phyloP scores from a whole-genome alignment of 1,284 basidiomycete species.

The Cryptococcus sp. region DNA sequence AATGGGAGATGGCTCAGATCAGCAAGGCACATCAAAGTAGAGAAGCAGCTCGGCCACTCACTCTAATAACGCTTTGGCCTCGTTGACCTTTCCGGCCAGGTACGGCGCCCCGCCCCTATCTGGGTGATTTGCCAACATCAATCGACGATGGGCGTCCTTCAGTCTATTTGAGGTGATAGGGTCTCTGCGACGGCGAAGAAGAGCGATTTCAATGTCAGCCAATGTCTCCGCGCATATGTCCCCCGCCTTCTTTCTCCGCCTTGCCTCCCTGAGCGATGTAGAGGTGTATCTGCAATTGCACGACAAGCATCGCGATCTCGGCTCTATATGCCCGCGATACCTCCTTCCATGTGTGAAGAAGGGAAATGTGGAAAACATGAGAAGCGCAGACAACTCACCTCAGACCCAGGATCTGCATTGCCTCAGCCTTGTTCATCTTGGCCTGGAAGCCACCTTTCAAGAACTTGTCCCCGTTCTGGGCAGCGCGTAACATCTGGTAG shows the following conservation, averaged over 20 bases:
- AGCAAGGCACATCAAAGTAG: no score
- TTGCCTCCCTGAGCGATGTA: no score
- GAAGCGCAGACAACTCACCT: constrained; percentile 62
- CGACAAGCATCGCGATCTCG: no score
- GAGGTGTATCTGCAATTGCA: no score
- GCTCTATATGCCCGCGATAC: no score
- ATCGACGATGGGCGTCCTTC: constrained; percentile 86
- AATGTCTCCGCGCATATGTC: no score
- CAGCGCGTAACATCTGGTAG: constrained; percentile 58
- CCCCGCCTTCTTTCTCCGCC: no score
- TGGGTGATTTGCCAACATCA: constrained; percentile 95
- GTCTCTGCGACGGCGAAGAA: constrained; percentile 61
- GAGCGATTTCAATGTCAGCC: no score
- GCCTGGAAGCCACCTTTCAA: constrained; percentile 89
- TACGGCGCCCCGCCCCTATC: constrained; percentile 95
- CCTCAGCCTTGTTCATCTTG: constrained; percentile 96
- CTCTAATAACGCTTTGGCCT: constrained; percentile 82
- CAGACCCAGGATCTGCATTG: constrained; percentile 85
- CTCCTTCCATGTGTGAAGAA: no score
- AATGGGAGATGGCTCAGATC: background rate
- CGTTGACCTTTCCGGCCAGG: constrained; percentile 96
- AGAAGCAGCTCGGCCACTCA: constrained; percentile 28
- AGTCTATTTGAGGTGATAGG: constrained; percentile 68
- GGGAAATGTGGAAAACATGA: no score
- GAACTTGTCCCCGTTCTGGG: constrained; percentile 76